phyloP scores from a whole-genome alignment of 305 asterid genomes.

The Solanum hybrid region DNA sequence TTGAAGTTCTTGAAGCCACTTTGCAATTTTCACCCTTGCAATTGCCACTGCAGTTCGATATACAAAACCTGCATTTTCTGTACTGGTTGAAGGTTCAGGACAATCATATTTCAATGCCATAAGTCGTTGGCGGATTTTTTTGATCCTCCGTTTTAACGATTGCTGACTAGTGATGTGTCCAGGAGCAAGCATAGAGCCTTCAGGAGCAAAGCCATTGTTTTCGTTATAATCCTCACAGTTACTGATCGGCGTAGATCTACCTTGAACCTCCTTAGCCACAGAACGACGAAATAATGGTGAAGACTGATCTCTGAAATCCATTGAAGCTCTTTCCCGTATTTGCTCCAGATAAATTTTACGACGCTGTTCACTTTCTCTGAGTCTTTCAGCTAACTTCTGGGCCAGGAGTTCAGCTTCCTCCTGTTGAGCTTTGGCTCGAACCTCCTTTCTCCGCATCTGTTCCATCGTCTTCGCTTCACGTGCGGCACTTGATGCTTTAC shows the following conservation, averaged over 20 bases:
- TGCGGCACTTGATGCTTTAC: constrained; percentile 96
- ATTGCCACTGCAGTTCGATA: constrained; percentile 79
- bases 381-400: constrained; percentile 91
- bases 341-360: constrained; percentile 93
- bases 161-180: constrained; percentile 50
- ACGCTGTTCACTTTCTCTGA: constrained; percentile 91
- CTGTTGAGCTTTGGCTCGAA: constrained; percentile 86
- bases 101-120: constrained; percentile 94
- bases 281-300: constrained; percentile 89
- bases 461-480: constrained; percentile 97
- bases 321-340: constrained; percentile 94
- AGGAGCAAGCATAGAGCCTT: constrained; percentile 32
- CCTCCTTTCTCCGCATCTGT: constrained; percentile 86
- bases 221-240: constrained; percentile 51
- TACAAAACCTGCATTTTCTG: constrained; percentile 75
- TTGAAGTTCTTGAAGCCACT: constrained; percentile 97
- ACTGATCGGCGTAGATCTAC: constrained; percentile 34
- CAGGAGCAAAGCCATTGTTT: constrained; percentile 31
- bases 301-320: constrained; percentile 99
- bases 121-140: constrained; percentile 81
- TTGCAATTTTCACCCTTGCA: constrained; percentile 78
- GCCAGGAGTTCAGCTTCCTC: constrained; percentile 99
- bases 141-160: constrained; percentile 69
- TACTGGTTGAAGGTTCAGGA: constrained; percentile 66
- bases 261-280: constrained; percentile 62